phyloP scores from a whole-genome alignment of 805 yeast genomes.

The Kazachstania bromeliacearum region DNA sequence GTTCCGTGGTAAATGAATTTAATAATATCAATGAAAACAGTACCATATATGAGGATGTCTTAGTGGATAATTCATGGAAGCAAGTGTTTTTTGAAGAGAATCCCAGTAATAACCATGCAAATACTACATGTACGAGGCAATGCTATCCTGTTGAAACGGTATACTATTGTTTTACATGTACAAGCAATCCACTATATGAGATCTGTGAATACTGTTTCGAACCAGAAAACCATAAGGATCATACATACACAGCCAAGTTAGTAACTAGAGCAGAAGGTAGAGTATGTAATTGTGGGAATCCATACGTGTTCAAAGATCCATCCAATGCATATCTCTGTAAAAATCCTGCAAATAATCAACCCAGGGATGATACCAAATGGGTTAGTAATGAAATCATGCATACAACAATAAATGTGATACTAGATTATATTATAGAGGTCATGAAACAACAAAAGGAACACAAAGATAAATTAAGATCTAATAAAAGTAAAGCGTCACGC shows the following conservation, averaged over 20 bases:
- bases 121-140: conserved; percentile 21
- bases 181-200: conserved; percentile 26
- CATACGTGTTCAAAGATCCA: conserved; percentile 17
- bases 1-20: conserved; percentile 11
- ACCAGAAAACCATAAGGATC: conserved; percentile 61
- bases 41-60: conserved; percentile 12
- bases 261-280: conserved; percentile 26
- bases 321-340: conserved; percentile 14
- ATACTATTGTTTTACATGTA: conserved; percentile 28
- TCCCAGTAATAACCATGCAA: conserved; percentile 12
- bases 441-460: not conserved
- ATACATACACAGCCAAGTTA: conserved; percentile 29
- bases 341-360: conserved; percentile 12
- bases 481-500: too few relatives aligned
- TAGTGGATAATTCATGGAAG: conserved; percentile 15
- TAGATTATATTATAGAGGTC: conserved; percentile 22
- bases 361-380: not conserved
- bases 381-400: conserved; percentile 7
- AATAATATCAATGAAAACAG: conserved; percentile 15
- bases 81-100: conserved; percentile 1
- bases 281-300: conserved; percentile 28
- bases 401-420: conserved; percentile 11
- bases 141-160: conserved; percentile 24
- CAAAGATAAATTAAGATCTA: not conserved
- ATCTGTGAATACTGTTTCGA: conserved; percentile 70